Evolutionary conservation across 202 grass and related monocot species (phyloP), one percentile per base, ranked within the genome.

Genomic region (Bolboschoenoplectus hybrid): DNA sequence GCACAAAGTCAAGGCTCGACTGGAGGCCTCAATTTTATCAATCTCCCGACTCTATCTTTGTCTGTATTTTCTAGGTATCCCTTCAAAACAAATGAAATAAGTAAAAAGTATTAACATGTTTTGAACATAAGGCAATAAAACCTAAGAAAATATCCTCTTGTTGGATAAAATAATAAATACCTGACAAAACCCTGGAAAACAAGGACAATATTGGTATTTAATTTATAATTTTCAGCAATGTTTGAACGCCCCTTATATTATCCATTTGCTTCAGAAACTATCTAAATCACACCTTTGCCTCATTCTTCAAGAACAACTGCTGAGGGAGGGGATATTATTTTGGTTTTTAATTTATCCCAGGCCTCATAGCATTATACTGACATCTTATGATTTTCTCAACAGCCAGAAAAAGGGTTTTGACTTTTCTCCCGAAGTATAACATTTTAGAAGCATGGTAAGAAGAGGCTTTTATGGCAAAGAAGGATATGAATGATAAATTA

Each of bases 21-120:
- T 1, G 91, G 93, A 10, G 96, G 90, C 87, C 92, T 98, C 38
- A 95, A 85, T 83, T 94, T 91, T 64, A 96, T 96, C 68, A 98
- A 86, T 89, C 90, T 96, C 72, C 88, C 67, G 35, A 98, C 82
- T 74, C 93, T 86, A 82, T 96, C 96, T 70, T 95, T 96, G 62
- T 98, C 93, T 0, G 91, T 94, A 85, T 96, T 96, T 84, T 96
- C 93, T 9, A 98, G 85, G 89, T 90, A 26, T 14, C 96, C 96
- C 93, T 96, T 80, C 26, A 88, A 5, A 77, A 80, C 78, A 68
- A 68, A 35, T 36, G 43, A 70, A 86, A 57, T 7, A 40, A 76
- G 6, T 83, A 63, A 86, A 49, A 77, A 36, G 3, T 35, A 55
- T 47, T 47, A n/a, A 51, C 16, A 58, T 72, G 34, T 36, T 9